These are phyloP conservation scores for Endoconidiophora polonica DNA, from an alignment of 2,329 filamentous ascomycete genomes.

Conservation along the genomic window DNA sequence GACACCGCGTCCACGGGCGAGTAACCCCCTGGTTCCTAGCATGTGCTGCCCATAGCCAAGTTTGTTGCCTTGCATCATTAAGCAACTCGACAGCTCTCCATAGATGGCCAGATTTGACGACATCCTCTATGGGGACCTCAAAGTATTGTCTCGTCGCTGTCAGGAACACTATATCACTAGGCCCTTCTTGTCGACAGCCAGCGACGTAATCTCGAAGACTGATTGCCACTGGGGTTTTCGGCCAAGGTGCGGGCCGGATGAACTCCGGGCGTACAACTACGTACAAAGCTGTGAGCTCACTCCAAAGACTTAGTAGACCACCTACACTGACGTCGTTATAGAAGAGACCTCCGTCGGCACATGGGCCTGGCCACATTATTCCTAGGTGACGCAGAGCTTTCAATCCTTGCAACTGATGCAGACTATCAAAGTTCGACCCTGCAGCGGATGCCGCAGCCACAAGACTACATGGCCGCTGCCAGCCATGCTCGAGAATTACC, in stretches of 20 bases:
- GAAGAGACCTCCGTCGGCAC: conserved; percentile 4
- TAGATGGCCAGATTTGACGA: conserved; percentile 1
- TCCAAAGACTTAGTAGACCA: conserved; percentile 5
- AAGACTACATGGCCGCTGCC: conserved; percentile 8
- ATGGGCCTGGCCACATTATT: conserved; percentile 9
- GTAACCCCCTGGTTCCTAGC: conserved; percentile 8
- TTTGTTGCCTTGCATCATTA: conserved; percentile 5
- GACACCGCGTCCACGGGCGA: conserved; percentile 8
- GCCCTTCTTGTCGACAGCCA: conserved; percentile 5
- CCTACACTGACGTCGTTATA: conserved; percentile 1
- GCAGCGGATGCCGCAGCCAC: not conserved
- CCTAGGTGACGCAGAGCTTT: not conserved
- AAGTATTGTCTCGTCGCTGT: conserved; percentile 5
- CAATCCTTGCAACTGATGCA: conserved; percentile 4
- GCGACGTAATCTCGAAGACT: not conserved
- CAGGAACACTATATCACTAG: not conserved
- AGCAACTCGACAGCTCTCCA: conserved; percentile 11
- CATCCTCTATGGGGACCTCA: conserved; percentile 4
- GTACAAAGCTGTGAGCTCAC: conserved; percentile 5
- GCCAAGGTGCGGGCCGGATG: not conserved
- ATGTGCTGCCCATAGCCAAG: conserved; percentile 8
- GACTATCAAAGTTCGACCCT: conserved; percentile 3
- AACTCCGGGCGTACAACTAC: conserved; percentile 10
- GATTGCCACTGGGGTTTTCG: not conserved
- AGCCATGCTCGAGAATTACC: conserved; percentile 10